Conservation (phyloP, 352 stramenopile species). For the Phytopythium montanum region DNA sequence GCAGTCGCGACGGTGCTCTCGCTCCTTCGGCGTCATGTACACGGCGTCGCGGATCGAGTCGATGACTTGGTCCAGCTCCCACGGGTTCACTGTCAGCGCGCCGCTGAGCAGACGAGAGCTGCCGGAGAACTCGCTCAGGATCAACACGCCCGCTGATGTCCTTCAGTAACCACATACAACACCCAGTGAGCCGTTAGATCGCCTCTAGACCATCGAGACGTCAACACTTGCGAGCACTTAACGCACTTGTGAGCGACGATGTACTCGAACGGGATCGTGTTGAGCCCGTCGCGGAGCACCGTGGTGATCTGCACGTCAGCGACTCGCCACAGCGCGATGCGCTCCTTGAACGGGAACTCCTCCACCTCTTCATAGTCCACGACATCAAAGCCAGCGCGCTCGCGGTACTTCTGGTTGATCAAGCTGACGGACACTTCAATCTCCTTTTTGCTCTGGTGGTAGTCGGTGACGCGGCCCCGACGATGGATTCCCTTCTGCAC, state of each 20-base stretch:
- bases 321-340: constrained; percentile 73
- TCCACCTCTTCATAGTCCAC: constrained; percentile 78
- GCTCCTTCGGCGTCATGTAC: constrained; percentile 70
- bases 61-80: constrained; percentile 89
- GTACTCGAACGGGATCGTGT: constrained; percentile 81
- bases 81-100: constrained; percentile 96
- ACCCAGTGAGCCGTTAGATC: not conserved
- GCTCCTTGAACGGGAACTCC: constrained; percentile 63
- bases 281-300: constrained; percentile 71
- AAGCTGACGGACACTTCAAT: constrained; percentile 85
- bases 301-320: constrained; percentile 76
- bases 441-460: constrained; percentile 93
- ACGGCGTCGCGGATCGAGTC: constrained; percentile 65
- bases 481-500: constrained; percentile 78
- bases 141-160: constrained; percentile 82
- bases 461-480: constrained; percentile 90
- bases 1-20: constrained; percentile 66
- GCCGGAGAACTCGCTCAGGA: constrained; percentile 97
- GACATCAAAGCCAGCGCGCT: constrained; percentile 42
- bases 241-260: constrained; percentile 73
- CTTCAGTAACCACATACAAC: constrained; percentile 13
- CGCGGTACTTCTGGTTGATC: constrained; percentile 91
- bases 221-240: not conserved
- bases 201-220: not conserved
- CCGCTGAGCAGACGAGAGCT: constrained; percentile 95